Evolutionary conservation across 139 green algal genomes (phyloP), one percentile per base, ranked within the genome.

Genomic region (Chlamydomonas eustigma): DNA sequence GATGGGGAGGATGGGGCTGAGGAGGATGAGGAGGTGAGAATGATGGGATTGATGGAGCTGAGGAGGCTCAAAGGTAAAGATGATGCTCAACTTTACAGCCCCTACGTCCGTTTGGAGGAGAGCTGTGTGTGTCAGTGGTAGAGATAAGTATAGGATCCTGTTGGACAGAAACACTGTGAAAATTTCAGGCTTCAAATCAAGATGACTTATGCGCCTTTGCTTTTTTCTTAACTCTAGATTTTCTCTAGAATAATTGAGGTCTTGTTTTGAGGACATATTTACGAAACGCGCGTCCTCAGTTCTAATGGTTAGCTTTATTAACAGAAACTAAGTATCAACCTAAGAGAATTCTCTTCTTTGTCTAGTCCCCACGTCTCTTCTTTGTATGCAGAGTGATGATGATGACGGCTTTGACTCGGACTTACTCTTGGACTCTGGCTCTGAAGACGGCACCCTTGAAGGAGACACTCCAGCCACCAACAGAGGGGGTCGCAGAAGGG

Each of bases 1-100:
- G 81, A 89, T 8, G 77, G 80, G 4, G 78, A 84, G 22, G 77
- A 76, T 34, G 77, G 80, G 4, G 80, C 80, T 2, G 81, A 87
- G 33, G 80, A 81, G 18, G n/a, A n/a, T n/a, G 76, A 81, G 2
- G 76, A 74, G 50, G 85, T 83, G n/a, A 79, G 78, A 50, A 73
- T 73, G 67, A n/a, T n/a, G n/a, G n/a, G n/a, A n/a, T n/a, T n/a
- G n/a, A n/a, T n/a, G n/a, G n/a, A n/a, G n/a, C n/a, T n/a, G n/a
- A n/a, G n/a, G n/a, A n/a, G n/a, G n/a, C n/a, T n/a, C n/a, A n/a
- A n/a, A n/a, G n/a, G n/a, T n/a, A n/a, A n/a, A n/a, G n/a, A n/a
- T n/a, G n/a, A n/a, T n/a, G n/a, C n/a, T n/a, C n/a, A n/a, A n/a
- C n/a, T n/a, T n/a, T n/a, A n/a, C n/a, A n/a, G n/a, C n/a, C n/a